Evolutionary conservation across 2,329 filamentous ascomycete genomes (phyloP).

Genomic region (Bipolaris victoriae): DNA sequence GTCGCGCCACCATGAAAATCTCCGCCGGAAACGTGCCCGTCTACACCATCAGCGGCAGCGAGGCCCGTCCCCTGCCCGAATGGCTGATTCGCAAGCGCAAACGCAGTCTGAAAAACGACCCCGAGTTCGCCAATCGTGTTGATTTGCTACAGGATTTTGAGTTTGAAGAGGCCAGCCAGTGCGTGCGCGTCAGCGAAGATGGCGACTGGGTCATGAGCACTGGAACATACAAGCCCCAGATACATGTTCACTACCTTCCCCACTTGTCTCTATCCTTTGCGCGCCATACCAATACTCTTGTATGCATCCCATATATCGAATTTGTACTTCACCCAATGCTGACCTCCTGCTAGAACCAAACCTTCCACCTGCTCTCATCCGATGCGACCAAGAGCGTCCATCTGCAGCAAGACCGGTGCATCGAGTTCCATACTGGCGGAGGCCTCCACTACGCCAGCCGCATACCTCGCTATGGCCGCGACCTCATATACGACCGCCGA

Average conservation of each 20-base stretch:
- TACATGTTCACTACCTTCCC: constrained; percentile 93
- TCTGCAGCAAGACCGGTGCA: constrained; percentile 85
- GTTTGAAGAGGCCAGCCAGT: constrained; percentile 93
- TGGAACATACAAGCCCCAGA: constrained; percentile 65
- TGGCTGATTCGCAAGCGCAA: constrained; percentile 93
- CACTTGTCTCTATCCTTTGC: constrained; percentile 93
- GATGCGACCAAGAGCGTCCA: constrained; percentile 96
- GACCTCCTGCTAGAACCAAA: constrained; percentile 68
- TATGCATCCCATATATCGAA: neutral
- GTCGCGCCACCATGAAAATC: constrained; percentile 69
- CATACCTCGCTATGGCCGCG: constrained; percentile 89
- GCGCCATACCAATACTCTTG: constrained; percentile 83
- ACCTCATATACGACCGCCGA: constrained; percentile 81
- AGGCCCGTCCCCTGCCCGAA: constrained; percentile 86
- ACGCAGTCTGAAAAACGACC: constrained; percentile 83
- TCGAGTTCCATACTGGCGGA: constrained; percentile 91
- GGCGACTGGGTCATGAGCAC: constrained; percentile 74
- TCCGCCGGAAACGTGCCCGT: constrained; percentile 84
- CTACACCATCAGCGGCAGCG: constrained; percentile 93
- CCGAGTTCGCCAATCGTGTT: constrained; percentile 90
- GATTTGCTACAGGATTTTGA: constrained; percentile 97
- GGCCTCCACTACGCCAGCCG: constrained; percentile 89
- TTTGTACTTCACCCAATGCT: neutral
- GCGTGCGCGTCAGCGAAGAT: constrained; percentile 89
- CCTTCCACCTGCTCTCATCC: constrained; percentile 83